Percentiles rank a stretch among this genome's conserved stretches.
phyloP scores from a whole-genome alignment of 306 rosid species.

The Citrullus amarus region DNA sequence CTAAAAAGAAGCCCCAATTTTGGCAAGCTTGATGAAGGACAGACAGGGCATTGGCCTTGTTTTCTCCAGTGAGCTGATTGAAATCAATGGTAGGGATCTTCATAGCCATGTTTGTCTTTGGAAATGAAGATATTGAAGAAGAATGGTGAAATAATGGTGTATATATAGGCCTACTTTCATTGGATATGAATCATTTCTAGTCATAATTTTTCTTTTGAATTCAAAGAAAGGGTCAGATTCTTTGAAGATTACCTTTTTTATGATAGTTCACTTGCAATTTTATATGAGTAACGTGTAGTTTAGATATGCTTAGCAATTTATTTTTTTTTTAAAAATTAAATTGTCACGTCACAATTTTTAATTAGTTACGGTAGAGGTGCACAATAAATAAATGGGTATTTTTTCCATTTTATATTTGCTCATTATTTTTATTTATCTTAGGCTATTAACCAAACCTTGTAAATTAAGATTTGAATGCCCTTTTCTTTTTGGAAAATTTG shows the following conservation, averaged over 20 bases:
- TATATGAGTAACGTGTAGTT: background rate
- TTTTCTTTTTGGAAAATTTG: background rate
- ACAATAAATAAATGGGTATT: too few relatives aligned
- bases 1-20: conserved; percentile 69
- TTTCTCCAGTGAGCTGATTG: conserved; percentile 42
- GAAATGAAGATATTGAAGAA: conserved; percentile 16
- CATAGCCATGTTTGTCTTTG: conserved; percentile 13
- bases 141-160: conserved; percentile 13
- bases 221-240: background rate
- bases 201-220: background rate
- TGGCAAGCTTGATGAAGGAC: conserved; percentile 65
- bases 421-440: background rate
- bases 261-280: background rate
- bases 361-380: too few relatives aligned
- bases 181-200: background rate
- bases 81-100: conserved; percentile 68
- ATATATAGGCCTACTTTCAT: conserved; percentile 35
- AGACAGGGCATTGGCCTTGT: conserved; percentile 41
- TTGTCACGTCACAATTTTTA: too few relatives aligned
- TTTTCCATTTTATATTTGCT: background rate
- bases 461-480: background rate
- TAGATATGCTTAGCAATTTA: too few relatives aligned
- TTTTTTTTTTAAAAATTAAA: too few relatives aligned
- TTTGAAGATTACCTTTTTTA: background rate
- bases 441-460: background rate